These are phyloP conservation scores for Chaetoceros muelleri DNA, from an alignment of 108 stramenopile genomes.

Conservation along the genomic window DNA sequence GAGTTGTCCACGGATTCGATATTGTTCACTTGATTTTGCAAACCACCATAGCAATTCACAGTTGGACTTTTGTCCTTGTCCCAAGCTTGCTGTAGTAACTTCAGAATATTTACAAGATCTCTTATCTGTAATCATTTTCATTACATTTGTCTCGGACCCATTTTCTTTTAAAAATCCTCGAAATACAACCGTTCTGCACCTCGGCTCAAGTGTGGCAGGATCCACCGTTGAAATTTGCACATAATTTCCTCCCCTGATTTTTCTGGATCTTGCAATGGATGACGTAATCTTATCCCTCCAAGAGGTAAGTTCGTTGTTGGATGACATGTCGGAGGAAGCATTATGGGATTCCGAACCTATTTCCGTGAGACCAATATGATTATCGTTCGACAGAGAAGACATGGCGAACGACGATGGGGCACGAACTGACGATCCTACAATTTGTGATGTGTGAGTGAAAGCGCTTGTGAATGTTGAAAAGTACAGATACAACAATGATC, in stretches of 20 bases:
- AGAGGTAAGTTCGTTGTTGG: background rate
- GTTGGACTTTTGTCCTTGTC: conserved; percentile 13
- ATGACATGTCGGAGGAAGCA: background rate
- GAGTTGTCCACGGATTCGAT: conserved; percentile 61
- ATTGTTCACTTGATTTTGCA: conserved; percentile 77
- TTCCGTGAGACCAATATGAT: background rate
- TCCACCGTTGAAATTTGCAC: conserved; percentile 78
- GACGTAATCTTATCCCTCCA: conserved; percentile 57
- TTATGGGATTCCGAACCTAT: background rate
- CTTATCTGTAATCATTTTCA: conserved; percentile 77
- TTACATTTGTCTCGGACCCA: conserved; percentile 14
- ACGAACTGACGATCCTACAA: too few species aligned
- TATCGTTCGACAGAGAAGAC: too few species aligned
- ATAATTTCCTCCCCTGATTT: conserved; percentile 83
- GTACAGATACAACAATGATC: too few species aligned
- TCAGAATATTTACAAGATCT: conserved; percentile 56
- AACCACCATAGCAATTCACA: conserved; percentile 88
- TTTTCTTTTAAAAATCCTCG: conserved; percentile 24
- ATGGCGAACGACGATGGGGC: too few species aligned
- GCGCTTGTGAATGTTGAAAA: too few species aligned
- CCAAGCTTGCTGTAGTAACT: background rate
- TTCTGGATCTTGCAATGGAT: conserved; percentile 65
- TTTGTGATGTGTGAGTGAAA: too few species aligned
- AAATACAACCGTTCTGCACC: conserved; percentile 74
- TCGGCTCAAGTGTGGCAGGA: conserved; percentile 39